Evolutionary conservation across 176 grass and related monocot genomes (phyloP), one percentile per base, ranked within the genome.

Genomic region (Stipa capillata): DNA sequence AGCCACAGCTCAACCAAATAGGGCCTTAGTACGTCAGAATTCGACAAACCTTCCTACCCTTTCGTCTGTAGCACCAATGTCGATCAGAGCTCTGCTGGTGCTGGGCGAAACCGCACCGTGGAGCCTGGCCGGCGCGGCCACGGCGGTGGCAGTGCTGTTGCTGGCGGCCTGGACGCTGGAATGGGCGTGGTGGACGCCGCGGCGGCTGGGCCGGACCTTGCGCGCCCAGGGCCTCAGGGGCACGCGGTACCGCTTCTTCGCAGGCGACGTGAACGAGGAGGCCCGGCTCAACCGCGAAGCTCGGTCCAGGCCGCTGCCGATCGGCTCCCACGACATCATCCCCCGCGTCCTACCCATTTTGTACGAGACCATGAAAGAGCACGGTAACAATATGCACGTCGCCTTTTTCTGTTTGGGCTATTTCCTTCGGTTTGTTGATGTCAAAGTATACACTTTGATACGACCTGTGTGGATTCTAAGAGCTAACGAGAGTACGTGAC

Each of bases 121-220:
- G 88, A 36, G 50, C 23, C 77, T 90, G 49, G 36, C 60, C 39
- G 54, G 69, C 29, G 79, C 34, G 16, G 79, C 31, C 31, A 44
- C 78, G 29, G 71, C 67, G 39, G 70, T 47, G 48, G 43, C 65
- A 44, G 48, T 87, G 51, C 58, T 87, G 35, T 76, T 84, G 88
- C 75, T 77, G n/a, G 66, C 36, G 35, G 37, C 11, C 8, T 73
- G 31, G 77, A 79, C 35, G 52, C 18, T 85, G 57, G 69, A 84
- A 44, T 91, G 89, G 89, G 60, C 59, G 2, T 91, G 81, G 89
- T 76, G 81, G 80, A 91, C 80, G 76, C 89, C 85, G 44, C 65
- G 76, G 70, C 85, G 76, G 54, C 81, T 91, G 52, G 89, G 72
- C 2, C 42, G 34, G 11, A 50, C 54, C n/a, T 75, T 87, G 6